A percentile compares a stretch with the other conserved stretches of the same genome.
Conservation (phyloP, 371 early-diverging fungal genomes). For the Lichtheimia hyalospora region DNA sequence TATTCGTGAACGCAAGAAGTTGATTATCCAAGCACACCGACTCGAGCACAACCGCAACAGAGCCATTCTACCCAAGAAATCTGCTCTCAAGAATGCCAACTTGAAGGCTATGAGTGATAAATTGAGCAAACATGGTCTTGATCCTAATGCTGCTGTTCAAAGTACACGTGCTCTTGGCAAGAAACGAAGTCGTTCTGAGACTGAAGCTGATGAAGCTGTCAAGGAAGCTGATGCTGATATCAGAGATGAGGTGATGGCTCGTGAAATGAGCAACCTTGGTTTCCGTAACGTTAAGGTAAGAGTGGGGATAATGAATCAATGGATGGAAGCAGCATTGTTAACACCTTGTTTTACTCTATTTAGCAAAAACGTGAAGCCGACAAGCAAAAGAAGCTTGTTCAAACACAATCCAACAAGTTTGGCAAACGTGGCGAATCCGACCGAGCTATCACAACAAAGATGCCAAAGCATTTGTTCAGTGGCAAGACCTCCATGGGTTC, state of each 20-base stretch:
- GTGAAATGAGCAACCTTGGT: conserved; percentile 76
- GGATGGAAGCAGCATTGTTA: neutral
- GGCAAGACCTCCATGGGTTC: conserved; percentile 88
- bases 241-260: conserved; percentile 45
- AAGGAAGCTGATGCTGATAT: conserved; percentile 52
- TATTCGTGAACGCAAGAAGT: conserved; percentile 83
- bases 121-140: conserved; percentile 63
- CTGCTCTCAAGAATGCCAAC: conserved; percentile 38
- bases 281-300: conserved; percentile 65
- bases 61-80: conserved; percentile 55
- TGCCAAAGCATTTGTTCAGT: conserved; percentile 97
- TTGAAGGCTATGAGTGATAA: conserved; percentile 54
- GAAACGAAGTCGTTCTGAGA: conserved; percentile 65
- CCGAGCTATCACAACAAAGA: conserved; percentile 82
- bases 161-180: conserved; percentile 56
- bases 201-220: conserved; percentile 52
- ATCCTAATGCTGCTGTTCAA: conserved; percentile 45
- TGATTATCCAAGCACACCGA: conserved; percentile 78
- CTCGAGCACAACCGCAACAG: conserved; percentile 71
- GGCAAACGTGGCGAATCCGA: conserved; percentile 95
- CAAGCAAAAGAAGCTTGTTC: conserved; percentile 71
- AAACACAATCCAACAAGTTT: conserved; percentile 70
- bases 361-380: conserved; percentile 67
- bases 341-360: conserved; percentile 1
- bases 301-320: too few relatives aligned